Conservation (phyloP, 176 grass and related monocot genomes). For the Oryza meridionalis region DNA sequence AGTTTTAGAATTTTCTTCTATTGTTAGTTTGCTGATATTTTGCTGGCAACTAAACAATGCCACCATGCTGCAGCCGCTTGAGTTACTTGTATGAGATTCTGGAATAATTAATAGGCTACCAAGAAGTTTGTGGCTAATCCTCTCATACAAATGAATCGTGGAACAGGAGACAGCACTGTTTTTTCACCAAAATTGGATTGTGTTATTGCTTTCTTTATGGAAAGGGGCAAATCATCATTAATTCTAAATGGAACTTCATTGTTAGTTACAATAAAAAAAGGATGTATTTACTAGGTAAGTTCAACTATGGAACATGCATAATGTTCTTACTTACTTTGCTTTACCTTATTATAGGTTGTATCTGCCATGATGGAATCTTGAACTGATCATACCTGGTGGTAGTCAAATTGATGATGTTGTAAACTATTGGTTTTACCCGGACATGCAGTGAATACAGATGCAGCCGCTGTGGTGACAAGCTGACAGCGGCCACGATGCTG, state of each 20-base stretch:
- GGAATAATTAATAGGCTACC: not conserved
- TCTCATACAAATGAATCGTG: not conserved
- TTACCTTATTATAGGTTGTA: slow-evolving; percentile 17
- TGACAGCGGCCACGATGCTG: not conserved
- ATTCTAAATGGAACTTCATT: not conserved
- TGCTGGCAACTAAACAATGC: not conserved
- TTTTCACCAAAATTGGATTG: not conserved
- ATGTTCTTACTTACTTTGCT: slow-evolving; percentile 27
- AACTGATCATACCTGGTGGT: slow-evolving; percentile 15
- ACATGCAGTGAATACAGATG: not conserved
- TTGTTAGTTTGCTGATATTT: not conserved
- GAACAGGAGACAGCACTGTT: not conserved
- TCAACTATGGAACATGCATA: not conserved
- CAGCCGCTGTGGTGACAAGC: not conserved
- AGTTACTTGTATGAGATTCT: slow-evolving; percentile 12
- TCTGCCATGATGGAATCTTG: slow-evolving; percentile 33
- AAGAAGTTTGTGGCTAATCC: not conserved
- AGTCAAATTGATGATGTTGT: slow-evolving; percentile 41
- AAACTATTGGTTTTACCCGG: slow-evolving; percentile 24
- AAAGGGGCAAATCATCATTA: not conserved
- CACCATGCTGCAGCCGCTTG: not conserved
- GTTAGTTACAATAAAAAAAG: not conserved
- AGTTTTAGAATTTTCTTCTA: not conserved
- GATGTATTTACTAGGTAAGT: not conserved
- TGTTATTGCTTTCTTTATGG: not conserved